These are phyloP conservation scores for Cryphonectria japonica DNA, from an alignment of 2,329 filamentous ascomycete species.

Conservation along the genomic window DNA sequence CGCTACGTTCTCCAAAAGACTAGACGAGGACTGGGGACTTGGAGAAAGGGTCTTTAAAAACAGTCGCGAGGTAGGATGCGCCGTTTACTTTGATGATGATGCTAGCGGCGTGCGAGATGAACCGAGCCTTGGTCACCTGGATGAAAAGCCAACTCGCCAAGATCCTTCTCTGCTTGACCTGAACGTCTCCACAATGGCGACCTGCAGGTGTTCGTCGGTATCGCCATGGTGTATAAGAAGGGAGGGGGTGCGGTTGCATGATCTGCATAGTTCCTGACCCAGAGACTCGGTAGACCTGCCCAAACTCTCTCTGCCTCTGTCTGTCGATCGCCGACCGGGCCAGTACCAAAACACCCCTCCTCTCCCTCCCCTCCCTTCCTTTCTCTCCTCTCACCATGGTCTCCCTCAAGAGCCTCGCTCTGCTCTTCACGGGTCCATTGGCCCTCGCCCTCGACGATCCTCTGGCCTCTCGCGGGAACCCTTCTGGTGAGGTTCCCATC, in stretches of 20 bases:
- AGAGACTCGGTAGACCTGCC: conserved; percentile 2
- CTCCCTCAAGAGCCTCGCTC: conserved; percentile 31
- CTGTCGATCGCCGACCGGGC: conserved; percentile 17
- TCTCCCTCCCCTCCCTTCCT: conserved; percentile 18
- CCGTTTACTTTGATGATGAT: not conserved
- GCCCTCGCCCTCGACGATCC: conserved; percentile 29
- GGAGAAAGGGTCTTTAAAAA: not conserved
- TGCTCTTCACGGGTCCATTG: conserved; percentile 33
- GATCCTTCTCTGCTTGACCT: not conserved
- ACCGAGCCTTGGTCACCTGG: conserved; percentile 10
- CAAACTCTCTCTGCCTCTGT: conserved; percentile 31
- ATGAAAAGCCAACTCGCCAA: not conserved
- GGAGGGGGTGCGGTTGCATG: conserved; percentile 3
- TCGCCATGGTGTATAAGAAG: not conserved
- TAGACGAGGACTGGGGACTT: not conserved
- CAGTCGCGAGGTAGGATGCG: not conserved
- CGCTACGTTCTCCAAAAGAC: conserved; percentile 27
- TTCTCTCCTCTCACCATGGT: conserved; percentile 10
- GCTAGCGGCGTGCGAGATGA: conserved; percentile 9
- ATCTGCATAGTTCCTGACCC: conserved; percentile 9
- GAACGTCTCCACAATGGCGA: conserved; percentile 9
- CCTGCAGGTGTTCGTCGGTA: not conserved
- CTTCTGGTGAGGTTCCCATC: conserved; percentile 9
- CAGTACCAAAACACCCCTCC: not conserved
- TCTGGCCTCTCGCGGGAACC: conserved; percentile 6